Conservation (phyloP, 306 rosid species). For the Dalbergia cochinchinensis region DNA sequence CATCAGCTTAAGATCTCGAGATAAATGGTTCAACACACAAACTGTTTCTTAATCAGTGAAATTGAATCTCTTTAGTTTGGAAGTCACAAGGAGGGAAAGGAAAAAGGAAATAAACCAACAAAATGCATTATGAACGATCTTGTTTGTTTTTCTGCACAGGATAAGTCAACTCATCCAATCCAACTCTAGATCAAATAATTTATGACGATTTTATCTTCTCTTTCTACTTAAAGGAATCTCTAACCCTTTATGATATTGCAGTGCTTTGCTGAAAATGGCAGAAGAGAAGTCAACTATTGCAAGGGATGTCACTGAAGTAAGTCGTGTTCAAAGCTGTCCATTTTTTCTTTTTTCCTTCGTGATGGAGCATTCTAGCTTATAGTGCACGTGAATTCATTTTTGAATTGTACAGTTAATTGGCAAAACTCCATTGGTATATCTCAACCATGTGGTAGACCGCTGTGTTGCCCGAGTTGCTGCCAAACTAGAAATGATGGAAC, state of each 20-base stretch:
- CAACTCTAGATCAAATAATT: background rate
- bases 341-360: background rate
- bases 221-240: background rate
- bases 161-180: constrained; percentile 5
- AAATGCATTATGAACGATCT: background rate
- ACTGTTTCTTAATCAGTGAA: background rate
- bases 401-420: constrained; percentile 68
- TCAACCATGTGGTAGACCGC: constrained; percentile 80
- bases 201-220: constrained; percentile 12
- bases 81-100: background rate
- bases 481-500: constrained; percentile 96
- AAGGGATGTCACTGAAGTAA: constrained; percentile 86
- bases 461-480: constrained; percentile 85
- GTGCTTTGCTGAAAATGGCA: constrained; percentile 66
- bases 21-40: too few relatives aligned
- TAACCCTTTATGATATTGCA: constrained; percentile 41
- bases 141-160: constrained; percentile 15
- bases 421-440: constrained; percentile 87
- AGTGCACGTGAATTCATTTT: constrained; percentile 9
- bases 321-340: constrained; percentile 33
- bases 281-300: constrained; percentile 77
- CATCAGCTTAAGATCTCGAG: too few relatives aligned
- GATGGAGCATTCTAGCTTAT: constrained; percentile 22
- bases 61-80: background rate
- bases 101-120: background rate